Conservation (phyloP, 164 flowering plant species). For the Sedum album region DNA sequence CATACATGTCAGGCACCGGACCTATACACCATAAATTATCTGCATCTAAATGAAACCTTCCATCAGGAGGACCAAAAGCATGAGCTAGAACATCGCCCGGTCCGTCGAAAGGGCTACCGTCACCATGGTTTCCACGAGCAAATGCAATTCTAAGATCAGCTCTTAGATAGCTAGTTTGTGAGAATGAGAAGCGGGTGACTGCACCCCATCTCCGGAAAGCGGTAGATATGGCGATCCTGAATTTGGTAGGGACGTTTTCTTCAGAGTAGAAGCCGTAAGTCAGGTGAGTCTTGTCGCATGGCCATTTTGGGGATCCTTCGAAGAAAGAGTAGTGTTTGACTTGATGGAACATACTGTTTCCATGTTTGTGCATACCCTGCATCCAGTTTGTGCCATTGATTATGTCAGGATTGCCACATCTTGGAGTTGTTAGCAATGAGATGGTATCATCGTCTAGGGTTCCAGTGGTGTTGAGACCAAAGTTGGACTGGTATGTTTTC, state of each 20-base stretch:
- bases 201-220: conserved; percentile 18
- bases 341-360: conserved; percentile 9
- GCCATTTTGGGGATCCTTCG: conserved; percentile 19
- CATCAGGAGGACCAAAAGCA: conserved; percentile 10
- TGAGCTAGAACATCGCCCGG: conserved; percentile 12
- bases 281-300: conserved; percentile 12
- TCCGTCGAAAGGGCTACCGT: conserved; percentile 14
- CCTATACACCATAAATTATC: conserved; percentile 13
- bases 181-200: conserved; percentile 15
- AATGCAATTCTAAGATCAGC: conserved; percentile 16
- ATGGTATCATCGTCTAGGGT: conserved; percentile 19
- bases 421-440: conserved; percentile 12
- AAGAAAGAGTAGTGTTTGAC: conserved; percentile 18
- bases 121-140: conserved; percentile 12
- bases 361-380: not conserved
- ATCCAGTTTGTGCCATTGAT: conserved; percentile 14
- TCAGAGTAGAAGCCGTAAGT: conserved; percentile 16
- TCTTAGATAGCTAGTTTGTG: not conserved
- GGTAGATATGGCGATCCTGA: not conserved
- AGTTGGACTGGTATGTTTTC: conserved; percentile 22
- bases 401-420: conserved; percentile 28
- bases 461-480: conserved; percentile 21
- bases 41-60: conserved; percentile 15
- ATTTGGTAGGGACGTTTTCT: not conserved
- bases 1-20: not conserved